These are phyloP conservation scores for Lentinula lateritia DNA, from an alignment of 768 basidiomycete species.

Conservation along the genomic window DNA sequence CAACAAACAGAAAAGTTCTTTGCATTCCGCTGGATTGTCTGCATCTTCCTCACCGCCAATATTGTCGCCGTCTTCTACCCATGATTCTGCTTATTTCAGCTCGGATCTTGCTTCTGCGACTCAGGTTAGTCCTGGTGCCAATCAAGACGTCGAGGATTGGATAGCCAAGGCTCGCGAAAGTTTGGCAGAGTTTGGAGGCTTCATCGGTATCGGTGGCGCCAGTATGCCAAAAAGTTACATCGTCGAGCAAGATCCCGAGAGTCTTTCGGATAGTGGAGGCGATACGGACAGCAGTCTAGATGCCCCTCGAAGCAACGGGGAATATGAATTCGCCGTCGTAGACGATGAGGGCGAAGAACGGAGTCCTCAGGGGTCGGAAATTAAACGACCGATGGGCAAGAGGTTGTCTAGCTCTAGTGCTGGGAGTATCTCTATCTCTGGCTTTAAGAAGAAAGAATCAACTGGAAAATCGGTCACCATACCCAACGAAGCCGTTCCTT, in stretches of 20 bases:
- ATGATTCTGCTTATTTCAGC: constrained; percentile 4
- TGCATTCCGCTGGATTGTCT: constrained; percentile 22
- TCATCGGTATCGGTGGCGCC: constrained; percentile 58
- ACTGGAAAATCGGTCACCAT: constrained; percentile 46
- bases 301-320: constrained; percentile 13
- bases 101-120: constrained; percentile 8
- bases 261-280: constrained; percentile 29
- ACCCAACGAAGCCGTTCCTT: constrained; percentile 59
- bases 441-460: constrained; percentile 33
- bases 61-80: constrained; percentile 4
- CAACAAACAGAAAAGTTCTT: constrained; percentile 22
- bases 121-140: constrained; percentile 28
- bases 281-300: constrained; percentile 27
- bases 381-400: not conserved
- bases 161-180: constrained; percentile 68
- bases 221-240: constrained; percentile 46
- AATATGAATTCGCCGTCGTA: constrained; percentile 33
- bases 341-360: constrained; percentile 34
- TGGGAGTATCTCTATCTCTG: constrained; percentile 25
- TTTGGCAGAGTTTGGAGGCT: constrained; percentile 61
- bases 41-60: constrained; percentile 22
- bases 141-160: constrained; percentile 70
- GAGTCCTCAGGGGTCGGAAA: constrained; percentile 7
- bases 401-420: constrained; percentile 34
- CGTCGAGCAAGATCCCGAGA: constrained; percentile 42